Evolutionary conservation across 2,329 filamentous ascomycete species (phyloP).

Genomic region (Plenodomus biglobosus): DNA sequence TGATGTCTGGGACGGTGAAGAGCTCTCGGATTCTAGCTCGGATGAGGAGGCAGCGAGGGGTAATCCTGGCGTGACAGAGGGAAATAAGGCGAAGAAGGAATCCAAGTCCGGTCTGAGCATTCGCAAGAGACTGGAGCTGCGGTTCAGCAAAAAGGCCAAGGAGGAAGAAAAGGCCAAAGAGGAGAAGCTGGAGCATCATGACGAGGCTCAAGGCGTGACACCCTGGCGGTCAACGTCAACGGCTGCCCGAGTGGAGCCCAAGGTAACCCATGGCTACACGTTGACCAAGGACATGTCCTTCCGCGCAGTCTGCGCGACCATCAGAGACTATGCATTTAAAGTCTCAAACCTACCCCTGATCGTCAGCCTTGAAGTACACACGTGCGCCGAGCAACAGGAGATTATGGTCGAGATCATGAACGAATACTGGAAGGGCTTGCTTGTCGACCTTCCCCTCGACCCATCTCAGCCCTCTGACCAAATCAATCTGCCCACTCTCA

Average conservation of each 20-base stretch:
- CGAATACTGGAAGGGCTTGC: constrained; percentile 75
- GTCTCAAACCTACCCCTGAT: constrained; percentile 78
- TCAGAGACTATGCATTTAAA: constrained; percentile 76
- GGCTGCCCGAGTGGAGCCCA: constrained; percentile 61
- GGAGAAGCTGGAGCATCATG: constrained; percentile 8
- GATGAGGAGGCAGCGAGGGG: constrained; percentile 35
- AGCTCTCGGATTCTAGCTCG: constrained; percentile 46
- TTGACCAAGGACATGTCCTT: constrained; percentile 85
- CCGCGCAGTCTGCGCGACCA: constrained; percentile 78
- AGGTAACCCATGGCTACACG: constrained; percentile 82
- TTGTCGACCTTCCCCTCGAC: constrained; percentile 63
- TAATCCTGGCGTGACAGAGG: constrained; percentile 19
- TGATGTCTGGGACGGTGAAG: constrained; percentile 84
- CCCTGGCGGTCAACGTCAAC: constrained; percentile 38
- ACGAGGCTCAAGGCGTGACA: constrained; percentile 20
- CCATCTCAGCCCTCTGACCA: constrained; percentile 44
- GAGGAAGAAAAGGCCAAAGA: constrained; percentile 23
- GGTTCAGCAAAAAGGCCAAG: constrained; percentile 34
- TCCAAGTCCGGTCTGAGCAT: constrained; percentile 30
- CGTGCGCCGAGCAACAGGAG: constrained; percentile 78
- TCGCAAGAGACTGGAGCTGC: constrained; percentile 40
- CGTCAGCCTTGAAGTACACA: constrained; percentile 89
- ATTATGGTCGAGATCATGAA: constrained; percentile 94
- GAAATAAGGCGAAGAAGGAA: constrained; percentile 33
- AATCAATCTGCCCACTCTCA: constrained; percentile 65